These are phyloP conservation scores for Boletus pseudo-olivaceus DNA, from an alignment of 768 basidiomycete genomes.

Conservation along the genomic window DNA sequence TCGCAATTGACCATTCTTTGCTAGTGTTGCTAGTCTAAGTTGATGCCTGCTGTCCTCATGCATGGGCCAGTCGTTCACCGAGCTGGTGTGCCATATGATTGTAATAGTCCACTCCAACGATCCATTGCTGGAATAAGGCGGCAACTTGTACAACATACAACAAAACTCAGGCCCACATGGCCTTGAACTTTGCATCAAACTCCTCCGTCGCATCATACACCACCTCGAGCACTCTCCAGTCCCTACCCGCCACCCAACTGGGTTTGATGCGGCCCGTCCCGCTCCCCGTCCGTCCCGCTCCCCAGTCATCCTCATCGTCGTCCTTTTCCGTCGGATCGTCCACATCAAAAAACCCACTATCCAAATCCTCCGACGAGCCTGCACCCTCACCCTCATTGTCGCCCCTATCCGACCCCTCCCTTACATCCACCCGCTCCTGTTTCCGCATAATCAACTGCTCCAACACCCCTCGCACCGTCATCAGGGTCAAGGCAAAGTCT, in stretches of 20 bases:
- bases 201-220: conserved; percentile 42
- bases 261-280: conserved; percentile 28
- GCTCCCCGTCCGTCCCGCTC: background rate
- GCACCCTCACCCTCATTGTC: conserved; percentile 9
- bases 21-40: conserved; percentile 46
- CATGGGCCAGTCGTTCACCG: conserved; percentile 47
- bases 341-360: conserved; percentile 33
- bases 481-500: conserved; percentile 52
- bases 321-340: conserved; percentile 29
- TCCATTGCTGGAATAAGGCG: background rate
- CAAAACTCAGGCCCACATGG: conserved; percentile 52
- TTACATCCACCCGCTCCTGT: conserved; percentile 10
- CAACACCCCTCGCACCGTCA: conserved; percentile 46
- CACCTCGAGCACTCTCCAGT: conserved; percentile 57
- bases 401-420: conserved; percentile 14
- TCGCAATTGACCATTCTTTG: conserved; percentile 1
- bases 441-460: conserved; percentile 41
- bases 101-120: too few relatives aligned
- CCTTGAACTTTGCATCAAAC: conserved; percentile 57
- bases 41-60: conserved; percentile 73
- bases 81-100: too few relatives aligned
- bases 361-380: conserved; percentile 17
- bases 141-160: background rate
- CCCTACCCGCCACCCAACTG: conserved; percentile 37
- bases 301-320: conserved; percentile 16